Conservation (phyloP, 805 yeast genomes). For the Candida rishiriensis region DNA sequence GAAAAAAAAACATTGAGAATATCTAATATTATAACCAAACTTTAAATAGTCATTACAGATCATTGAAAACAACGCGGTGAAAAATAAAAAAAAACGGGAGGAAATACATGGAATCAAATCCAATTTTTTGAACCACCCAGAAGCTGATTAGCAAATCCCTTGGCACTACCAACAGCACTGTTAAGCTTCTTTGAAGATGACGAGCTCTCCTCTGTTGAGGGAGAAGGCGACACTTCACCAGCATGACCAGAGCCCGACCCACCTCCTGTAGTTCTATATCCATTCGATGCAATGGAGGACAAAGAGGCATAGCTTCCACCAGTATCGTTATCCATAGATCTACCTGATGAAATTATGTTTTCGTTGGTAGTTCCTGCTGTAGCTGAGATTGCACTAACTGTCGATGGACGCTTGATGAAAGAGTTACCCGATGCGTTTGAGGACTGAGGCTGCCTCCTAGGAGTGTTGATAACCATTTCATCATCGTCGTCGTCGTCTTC, state of each 20-base stretch:
- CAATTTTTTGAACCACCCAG: slow-evolving; percentile 1
- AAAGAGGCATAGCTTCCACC: slow-evolving; percentile 8
- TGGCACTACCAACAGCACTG: slow-evolving; percentile 12
- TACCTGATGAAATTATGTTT: slow-evolving; percentile 3
- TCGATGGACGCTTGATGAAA: not conserved
- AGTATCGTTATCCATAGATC: not conserved
- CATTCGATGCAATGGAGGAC: slow-evolving; percentile 7
- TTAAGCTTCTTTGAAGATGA: slow-evolving; percentile 19
- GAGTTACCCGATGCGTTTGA: not conserved
- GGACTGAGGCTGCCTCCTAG: slow-evolving; percentile 4
- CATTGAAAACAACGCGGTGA: too few relatives aligned
- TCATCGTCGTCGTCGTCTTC: slow-evolving; percentile 13
- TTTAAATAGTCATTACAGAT: too few relatives aligned
- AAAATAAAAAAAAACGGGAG: not conserved
- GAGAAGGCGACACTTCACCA: not conserved
- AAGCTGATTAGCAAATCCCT: slow-evolving; percentile 3
- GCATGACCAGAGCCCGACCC: not conserved
- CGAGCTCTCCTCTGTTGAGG: not conserved
- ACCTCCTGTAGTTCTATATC: slow-evolving; percentile 1
- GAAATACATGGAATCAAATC: not conserved
- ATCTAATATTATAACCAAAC: too few relatives aligned
- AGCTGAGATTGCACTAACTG: slow-evolving; percentile 3
- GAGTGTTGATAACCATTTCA: slow-evolving; percentile 16
- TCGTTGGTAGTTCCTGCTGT: slow-evolving; percentile 12
- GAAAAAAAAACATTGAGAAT: too few relatives aligned